These are phyloP conservation scores for Moesziomyces globuligerus DNA, from an alignment of 1,284 basidiomycete species.

Conservation along the genomic window DNA sequence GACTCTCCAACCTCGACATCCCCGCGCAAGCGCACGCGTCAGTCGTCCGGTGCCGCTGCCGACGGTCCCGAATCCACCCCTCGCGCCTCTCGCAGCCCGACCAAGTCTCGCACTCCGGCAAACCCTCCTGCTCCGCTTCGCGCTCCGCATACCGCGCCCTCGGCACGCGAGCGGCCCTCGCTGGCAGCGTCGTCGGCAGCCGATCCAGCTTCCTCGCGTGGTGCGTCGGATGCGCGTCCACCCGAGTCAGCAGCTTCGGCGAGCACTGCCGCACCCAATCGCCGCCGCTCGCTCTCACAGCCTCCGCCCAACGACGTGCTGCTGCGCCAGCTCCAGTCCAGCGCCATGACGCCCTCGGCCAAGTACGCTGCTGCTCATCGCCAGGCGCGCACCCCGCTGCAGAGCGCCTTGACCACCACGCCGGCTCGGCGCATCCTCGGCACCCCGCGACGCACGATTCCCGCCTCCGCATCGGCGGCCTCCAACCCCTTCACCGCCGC, in stretches of 20 bases:
- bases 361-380: constrained; percentile 20
- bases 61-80: constrained; percentile 24
- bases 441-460: constrained; percentile 19
- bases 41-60: constrained; percentile 2
- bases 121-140: constrained; percentile 4
- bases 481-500: constrained; percentile 13
- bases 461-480: constrained; percentile 15
- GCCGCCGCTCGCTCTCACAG: constrained; percentile 44
- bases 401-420: constrained; percentile 17
- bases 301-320: constrained; percentile 46
- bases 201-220: constrained; percentile 1
- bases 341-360: constrained; percentile 30
- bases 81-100: constrained; percentile 14
- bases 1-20: constrained; percentile 16
- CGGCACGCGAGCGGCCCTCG: constrained; percentile 10
- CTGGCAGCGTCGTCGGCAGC: constrained; percentile 6
- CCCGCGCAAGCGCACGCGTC: constrained; percentile 28
- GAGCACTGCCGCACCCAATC: constrained; percentile 4
- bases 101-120: constrained; percentile 18
- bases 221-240: neutral
- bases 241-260: constrained; percentile 1
- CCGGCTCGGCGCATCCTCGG: constrained; percentile 36
- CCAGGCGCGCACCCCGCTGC: constrained; percentile 25
- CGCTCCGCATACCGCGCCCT: constrained; percentile 30
- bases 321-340: constrained; percentile 35